Evolutionary conservation across 2,329 filamentous ascomycete genomes (phyloP).

Genomic region (Colletotrichum graminicola): DNA sequence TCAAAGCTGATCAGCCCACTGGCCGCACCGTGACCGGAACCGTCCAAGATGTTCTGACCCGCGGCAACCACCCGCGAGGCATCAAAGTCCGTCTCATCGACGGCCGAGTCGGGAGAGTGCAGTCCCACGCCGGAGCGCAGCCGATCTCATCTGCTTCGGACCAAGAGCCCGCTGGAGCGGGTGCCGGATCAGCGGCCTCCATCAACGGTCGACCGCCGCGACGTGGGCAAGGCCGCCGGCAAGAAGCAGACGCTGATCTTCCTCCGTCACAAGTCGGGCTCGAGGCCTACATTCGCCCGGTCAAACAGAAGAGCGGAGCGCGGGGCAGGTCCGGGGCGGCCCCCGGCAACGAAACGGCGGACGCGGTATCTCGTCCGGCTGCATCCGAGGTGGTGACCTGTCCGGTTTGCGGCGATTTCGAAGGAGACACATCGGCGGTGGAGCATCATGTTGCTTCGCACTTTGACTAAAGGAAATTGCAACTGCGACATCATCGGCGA

Average conservation of each 20-base stretch:
- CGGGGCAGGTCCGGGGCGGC: background rate
- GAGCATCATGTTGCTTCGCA: conserved; percentile 74
- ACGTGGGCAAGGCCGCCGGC: conserved; percentile 41
- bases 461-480: conserved; percentile 51
- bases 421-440: conserved; percentile 77
- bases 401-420: conserved; percentile 75
- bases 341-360: background rate
- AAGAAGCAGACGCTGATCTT: conserved; percentile 1
- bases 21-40: conserved; percentile 77
- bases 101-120: conserved; percentile 80
- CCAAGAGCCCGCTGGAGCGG: conserved; percentile 11
- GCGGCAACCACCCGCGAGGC: conserved; percentile 80
- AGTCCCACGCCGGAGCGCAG: conserved; percentile 62
- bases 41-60: conserved; percentile 76
- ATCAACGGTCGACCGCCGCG: conserved; percentile 7
- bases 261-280: conserved; percentile 52
- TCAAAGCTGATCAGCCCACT: conserved; percentile 82
- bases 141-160: conserved; percentile 22
- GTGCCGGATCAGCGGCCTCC: background rate
- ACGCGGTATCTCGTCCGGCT: background rate
- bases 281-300: conserved; percentile 61
- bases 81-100: conserved; percentile 82
- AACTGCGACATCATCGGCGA: background rate
- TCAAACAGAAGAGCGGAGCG: conserved; percentile 23
- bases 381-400: conserved; percentile 57